Base-by-base conservation (phyloP, 2,329 filamentous ascomycete genomes). In the Alternaria tenuissima region DNA sequence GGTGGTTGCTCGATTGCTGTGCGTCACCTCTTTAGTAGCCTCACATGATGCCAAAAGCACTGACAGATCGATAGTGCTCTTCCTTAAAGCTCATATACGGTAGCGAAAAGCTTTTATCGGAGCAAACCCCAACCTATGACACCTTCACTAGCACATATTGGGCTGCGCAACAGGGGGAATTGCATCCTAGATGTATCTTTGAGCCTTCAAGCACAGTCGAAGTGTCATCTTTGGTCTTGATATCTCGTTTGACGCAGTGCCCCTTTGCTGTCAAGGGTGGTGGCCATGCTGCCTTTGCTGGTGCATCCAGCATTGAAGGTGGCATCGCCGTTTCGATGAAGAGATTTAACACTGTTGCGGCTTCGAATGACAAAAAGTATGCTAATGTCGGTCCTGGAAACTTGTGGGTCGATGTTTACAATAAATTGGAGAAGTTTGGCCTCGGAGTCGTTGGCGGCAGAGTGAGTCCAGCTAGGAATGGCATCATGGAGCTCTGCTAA, bases 231-330 rank as follows among this genome's bases (percentile, higher is more conserved):
- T 18, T 65, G 3, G 57, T 74, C 2, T 44, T 73, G 4, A 22
- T 73, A 4, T 68, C 70, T 22, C 66, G 69, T 22, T 60, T 71
- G 3, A 65, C 66, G 4, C 67, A 71, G 32, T 77, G 73, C 47
- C 72, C 69, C 77, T 82, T 82, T 55, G 79, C 80, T 3, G 75
- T 84, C 3, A 81, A 80, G 53, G 76, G 79, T 49, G 81, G 82
- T 30, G 82, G 82, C 3, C 82, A 84, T 62, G 76, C 76, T 24
- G 67, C 74, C 7, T 77, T 76, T 66, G 70, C 72, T 0, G 80
- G 80, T n/a, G 74, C 77, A 16, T 79, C 79, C 22, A 81, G 78
- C 52, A 81, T 82, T 39, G 69, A 77, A 2, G 69, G 71, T 44
- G 82, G 81, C 3, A 78, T 84, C 8, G 81, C 80, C 0, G 73